These are phyloP conservation scores for Emiliania huxleyi DNA, from an alignment of 78 protist genomes.

Conservation along the genomic window DNA sequence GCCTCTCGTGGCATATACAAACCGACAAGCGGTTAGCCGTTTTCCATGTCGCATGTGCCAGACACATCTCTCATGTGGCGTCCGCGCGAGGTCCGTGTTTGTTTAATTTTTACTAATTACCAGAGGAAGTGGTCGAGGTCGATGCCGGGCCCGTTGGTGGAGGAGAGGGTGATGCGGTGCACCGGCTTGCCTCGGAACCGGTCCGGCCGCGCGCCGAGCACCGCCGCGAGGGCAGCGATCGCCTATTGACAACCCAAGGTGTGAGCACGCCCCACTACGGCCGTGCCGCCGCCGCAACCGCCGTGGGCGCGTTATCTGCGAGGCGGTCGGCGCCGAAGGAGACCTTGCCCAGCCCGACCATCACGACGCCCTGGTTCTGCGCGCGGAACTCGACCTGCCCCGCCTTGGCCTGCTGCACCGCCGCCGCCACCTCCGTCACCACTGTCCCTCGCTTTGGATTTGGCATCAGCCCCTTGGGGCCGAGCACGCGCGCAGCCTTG, in stretches of 20 bases:
- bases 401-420: background rate
- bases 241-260: too few species aligned
- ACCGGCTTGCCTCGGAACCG: background rate
- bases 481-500: slow-evolving; percentile 14
- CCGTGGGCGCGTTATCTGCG: background rate
- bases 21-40: too few species aligned
- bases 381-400: background rate
- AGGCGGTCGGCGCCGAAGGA: background rate
- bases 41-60: too few species aligned
- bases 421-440: background rate
- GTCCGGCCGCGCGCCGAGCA: background rate
- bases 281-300: too few species aligned
- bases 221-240: background rate
- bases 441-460: slow-evolving; percentile 40
- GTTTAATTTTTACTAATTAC: too few species aligned
- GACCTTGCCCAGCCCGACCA: background rate
- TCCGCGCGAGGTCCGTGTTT: too few species aligned
- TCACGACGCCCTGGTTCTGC: background rate
- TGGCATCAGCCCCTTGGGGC: slow-evolving; percentile 45
- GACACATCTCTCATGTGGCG: too few species aligned
- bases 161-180: background rate
- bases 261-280: too few species aligned
- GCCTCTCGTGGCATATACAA: too few species aligned
- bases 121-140: background rate
- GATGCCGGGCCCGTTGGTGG: background rate